phyloP scores from a whole-genome alignment of 176 grass and related monocot species.

The maize (Zea mays) region Zm-B73-REFERENCE-NAM-5.0 NC_050103.1:141095001-141095500 shows the following conservation, averaged over 20 bases:
- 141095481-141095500: not conserved
- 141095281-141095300: not conserved
- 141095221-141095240: conserved; percentile 81
- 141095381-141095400: conserved; percentile 78
- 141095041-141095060: not conserved
- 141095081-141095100: not conserved
- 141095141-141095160: conserved; percentile 12
- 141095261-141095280: conserved; percentile 26
- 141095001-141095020: conserved; percentile 29
- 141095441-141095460: conserved; percentile 34
- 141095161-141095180: conserved; percentile 71
- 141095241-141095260: conserved; percentile 25
- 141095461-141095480: conserved; percentile 10
- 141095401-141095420: conserved; percentile 96
- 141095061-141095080: conserved; percentile 15
- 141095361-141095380: conserved; percentile 73
- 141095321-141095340: conserved; percentile 3
- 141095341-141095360: conserved; percentile 42
- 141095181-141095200: conserved; percentile 96
- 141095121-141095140: conserved; percentile 3
- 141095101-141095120: conserved; percentile 20
- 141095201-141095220: conserved; percentile 88
- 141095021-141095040: conserved; percentile 17
- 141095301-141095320: not conserved
- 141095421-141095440: conserved; percentile 88